Percentiles rank a stretch among this genome's conserved stretches.
These are phyloP conservation scores for Ceratorhiza oryzae-sativae DNA, from an alignment of 1,284 basidiomycete genomes.

Conservation along the genomic window DNA sequence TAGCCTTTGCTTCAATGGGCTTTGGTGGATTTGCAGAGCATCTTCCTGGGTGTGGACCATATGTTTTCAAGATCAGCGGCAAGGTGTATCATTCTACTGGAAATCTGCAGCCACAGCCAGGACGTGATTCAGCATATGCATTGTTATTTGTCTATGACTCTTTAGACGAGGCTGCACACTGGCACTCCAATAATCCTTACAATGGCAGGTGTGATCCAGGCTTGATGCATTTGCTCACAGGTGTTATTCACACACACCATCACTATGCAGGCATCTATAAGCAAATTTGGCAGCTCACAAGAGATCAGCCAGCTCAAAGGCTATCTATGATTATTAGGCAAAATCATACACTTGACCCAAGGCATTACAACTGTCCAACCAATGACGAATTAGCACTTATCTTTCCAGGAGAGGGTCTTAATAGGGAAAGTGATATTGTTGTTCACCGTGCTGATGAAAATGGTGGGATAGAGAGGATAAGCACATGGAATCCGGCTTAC, in stretches of 20 bases:
- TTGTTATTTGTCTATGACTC: slow-evolving; percentile 56
- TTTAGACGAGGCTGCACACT: slow-evolving; percentile 46
- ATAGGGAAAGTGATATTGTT: slow-evolving; percentile 50
- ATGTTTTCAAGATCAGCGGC: slow-evolving; percentile 53
- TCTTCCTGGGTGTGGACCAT: slow-evolving; percentile 46
- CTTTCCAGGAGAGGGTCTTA: slow-evolving; percentile 47
- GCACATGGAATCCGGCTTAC: slow-evolving; percentile 52
- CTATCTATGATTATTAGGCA: slow-evolving; percentile 9
- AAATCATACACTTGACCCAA: slow-evolving; percentile 45
- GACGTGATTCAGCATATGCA: slow-evolving; percentile 47
- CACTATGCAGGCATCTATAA: slow-evolving; percentile 49
- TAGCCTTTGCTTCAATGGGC: slow-evolving; percentile 28
- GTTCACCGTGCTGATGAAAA: slow-evolving; percentile 43
- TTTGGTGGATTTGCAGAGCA: not conserved
- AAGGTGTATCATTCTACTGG: slow-evolving; percentile 53
- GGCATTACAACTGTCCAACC: slow-evolving; percentile 53
- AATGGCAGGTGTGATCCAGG: slow-evolving; percentile 48
- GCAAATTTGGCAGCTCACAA: slow-evolving; percentile 50
- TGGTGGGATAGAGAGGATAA: slow-evolving; percentile 49
- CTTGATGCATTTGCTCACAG: slow-evolving; percentile 48
- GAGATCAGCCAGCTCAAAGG: not conserved
- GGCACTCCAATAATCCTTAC: slow-evolving; percentile 24
- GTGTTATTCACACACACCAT: slow-evolving; percentile 47
- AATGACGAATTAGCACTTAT: slow-evolving; percentile 54
- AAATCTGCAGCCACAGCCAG: slow-evolving; percentile 47